Conservation (phyloP, 2,329 filamentous ascomycete species). For the Boeremia lycopersici region DNA sequence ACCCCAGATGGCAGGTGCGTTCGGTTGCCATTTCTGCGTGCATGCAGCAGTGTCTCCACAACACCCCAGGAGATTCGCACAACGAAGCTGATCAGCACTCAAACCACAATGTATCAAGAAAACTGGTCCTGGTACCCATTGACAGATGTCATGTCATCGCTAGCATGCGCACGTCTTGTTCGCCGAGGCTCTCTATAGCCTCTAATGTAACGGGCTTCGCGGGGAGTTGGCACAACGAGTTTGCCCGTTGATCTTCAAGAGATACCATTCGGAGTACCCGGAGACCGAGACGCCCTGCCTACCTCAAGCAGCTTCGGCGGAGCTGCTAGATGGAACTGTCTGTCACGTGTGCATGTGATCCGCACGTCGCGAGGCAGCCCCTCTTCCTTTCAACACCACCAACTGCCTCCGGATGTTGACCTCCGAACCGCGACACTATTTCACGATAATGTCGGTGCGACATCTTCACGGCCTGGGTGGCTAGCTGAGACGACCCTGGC, state of each 20-base stretch:
- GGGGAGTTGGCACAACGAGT: background rate
- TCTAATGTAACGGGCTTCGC: background rate
- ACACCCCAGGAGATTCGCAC: slow-evolving; percentile 4
- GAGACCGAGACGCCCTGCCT: slow-evolving; percentile 6
- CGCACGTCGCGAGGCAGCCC: background rate
- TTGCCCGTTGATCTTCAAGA: background rate
- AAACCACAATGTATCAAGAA: background rate
- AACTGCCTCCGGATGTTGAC: background rate
- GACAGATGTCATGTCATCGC: slow-evolving; percentile 13
- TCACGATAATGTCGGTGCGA: background rate
- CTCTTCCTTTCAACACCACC: slow-evolving; percentile 1
- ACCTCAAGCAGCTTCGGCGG: background rate
- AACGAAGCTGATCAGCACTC: slow-evolving; percentile 5
- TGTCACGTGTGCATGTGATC: slow-evolving; percentile 6
- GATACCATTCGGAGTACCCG: background rate
- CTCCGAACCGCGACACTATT: background rate
- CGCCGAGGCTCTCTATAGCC: background rate
- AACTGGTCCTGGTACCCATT: background rate
- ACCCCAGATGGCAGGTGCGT: slow-evolving; percentile 12
- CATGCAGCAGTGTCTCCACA: slow-evolving; percentile 18
- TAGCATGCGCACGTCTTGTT: slow-evolving; percentile 6
- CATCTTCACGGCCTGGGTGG: background rate
- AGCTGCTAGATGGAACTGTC: background rate
- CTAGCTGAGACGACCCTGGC: slow-evolving; percentile 39
- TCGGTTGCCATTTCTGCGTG: slow-evolving; percentile 16